Evolutionary conservation across 768 basidiomycete genomes (phyloP), one percentile per base, ranked within the genome.

Genomic region (Symmetrospora coprosmae): DNA sequence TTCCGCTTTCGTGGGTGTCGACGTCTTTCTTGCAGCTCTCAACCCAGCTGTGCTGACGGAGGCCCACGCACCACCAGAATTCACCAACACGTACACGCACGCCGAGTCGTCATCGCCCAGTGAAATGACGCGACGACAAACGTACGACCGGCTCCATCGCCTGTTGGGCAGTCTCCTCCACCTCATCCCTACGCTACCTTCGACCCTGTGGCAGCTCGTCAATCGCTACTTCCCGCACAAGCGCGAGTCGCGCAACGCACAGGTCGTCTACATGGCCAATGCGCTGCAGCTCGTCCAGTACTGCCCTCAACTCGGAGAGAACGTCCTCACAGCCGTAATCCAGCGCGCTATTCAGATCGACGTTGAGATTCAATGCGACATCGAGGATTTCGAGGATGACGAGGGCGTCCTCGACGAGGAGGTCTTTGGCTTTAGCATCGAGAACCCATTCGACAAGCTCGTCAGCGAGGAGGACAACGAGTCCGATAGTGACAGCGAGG

Each of bases 311-410:
- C 75, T 96, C 21, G 68, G 70, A 1, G 89, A 90, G 64, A 82
- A 82, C 65, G 82, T 96, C 39, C 75, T 96, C 33, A 83, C 82
- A 2, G 83, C 84, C 0, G 86, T 96, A 33, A 79, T 99, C 23
- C 90, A 94, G 72, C 82, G 89, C n/a, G 85, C 89, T 28, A 83
- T 97, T 31, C 84, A 91, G 72, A 90, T 99, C 60, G 94, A 99
- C 72, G 92, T 91, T 27, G 92, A 99, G 73, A 90, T 99, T 31
- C 91, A 94, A 70, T 85, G 88, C n/a, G 89, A 91, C 68, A 70
- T 89, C 2, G 91, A 96, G 69, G 88, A 94, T 65, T 75, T 91
- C 3, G 90, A 92, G 67, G 85, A 85, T 2, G 76, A 78, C 14
- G 79, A 78, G 17, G 68, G 66, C 1, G 38, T 31, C n/a, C 25